Conservation (phyloP, 768 basidiomycete genomes). For the Boletus pseudo-olivaceus region DNA sequence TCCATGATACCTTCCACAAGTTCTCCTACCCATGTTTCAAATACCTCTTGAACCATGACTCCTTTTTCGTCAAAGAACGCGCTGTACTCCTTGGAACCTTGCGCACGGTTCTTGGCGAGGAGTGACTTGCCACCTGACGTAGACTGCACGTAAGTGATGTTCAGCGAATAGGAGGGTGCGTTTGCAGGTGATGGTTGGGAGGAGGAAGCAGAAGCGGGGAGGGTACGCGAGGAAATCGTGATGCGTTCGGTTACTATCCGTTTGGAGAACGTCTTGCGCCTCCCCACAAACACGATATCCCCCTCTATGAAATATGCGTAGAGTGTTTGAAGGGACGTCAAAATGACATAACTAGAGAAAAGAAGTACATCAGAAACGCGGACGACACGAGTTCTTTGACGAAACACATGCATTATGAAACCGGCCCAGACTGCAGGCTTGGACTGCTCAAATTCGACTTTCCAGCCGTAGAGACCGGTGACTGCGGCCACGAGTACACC, state of each 20-base stretch:
- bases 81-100: conserved; percentile 55
- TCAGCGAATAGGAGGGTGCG: conserved; percentile 66
- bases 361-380: conserved; percentile 1
- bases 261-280: conserved; percentile 86
- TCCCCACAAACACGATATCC: conserved; percentile 82
- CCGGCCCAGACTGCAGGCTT: conserved; percentile 80
- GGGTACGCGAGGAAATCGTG: conserved; percentile 67
- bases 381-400: conserved; percentile 1
- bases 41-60: conserved; percentile 67
- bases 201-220: conserved; percentile 37
- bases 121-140: conserved; percentile 84
- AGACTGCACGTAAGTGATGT: conserved; percentile 70
- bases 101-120: conserved; percentile 64
- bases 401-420: conserved; percentile 62
- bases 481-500: conserved; percentile 78
- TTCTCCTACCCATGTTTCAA: conserved; percentile 77
- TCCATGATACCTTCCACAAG: conserved; percentile 73
- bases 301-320: conserved; percentile 88
- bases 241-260: conserved; percentile 92
- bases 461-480: conserved; percentile 83
- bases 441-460: conserved; percentile 83
- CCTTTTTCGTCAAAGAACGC: conserved; percentile 82
- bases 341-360: conserved; percentile 60
- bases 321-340: conserved; percentile 69
- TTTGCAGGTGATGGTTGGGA: conserved; percentile 31